These are phyloP conservation scores for Phytophthora idaei DNA, from an alignment of 352 stramenopile genomes.

Conservation along the genomic window DNA sequence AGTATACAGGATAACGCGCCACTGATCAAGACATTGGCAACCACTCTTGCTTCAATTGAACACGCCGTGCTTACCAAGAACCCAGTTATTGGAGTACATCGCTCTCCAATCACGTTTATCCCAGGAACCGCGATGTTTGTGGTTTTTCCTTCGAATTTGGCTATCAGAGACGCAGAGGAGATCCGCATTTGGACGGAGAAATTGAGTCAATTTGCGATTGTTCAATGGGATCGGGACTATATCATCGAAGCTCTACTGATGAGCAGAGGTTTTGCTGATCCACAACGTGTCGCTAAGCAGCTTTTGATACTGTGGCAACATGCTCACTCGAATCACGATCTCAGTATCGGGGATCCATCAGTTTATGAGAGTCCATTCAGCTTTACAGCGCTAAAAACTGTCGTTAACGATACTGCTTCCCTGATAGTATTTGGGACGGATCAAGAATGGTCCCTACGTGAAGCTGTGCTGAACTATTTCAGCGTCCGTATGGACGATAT, in stretches of 20 bases:
- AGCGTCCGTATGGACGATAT: conserved; percentile 17
- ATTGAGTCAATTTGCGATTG: conserved; percentile 37
- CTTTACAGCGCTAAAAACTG: conserved; percentile 21
- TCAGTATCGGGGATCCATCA: neutral
- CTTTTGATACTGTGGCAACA: conserved; percentile 33
- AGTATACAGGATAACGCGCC: conserved; percentile 1
- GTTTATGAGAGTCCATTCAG: conserved; percentile 11
- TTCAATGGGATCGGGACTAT: conserved; percentile 33
- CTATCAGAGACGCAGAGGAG: conserved; percentile 7
- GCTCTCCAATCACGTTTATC: conserved; percentile 37
- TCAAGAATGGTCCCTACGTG: neutral
- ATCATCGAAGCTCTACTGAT: conserved; percentile 44
- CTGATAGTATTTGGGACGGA: no score
- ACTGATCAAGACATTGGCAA: conserved; percentile 38
- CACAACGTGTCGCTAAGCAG: conserved; percentile 20
- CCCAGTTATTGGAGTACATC: conserved; percentile 34
- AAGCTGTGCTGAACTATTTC: conserved; percentile 27
- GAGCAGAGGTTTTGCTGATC: conserved; percentile 30
- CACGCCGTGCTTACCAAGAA: conserved; percentile 45
- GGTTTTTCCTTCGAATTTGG: conserved; percentile 11
- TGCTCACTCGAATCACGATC: conserved; percentile 3
- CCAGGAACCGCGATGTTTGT: conserved; percentile 49
- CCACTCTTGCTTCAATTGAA: conserved; percentile 36
- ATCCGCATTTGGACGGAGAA: conserved; percentile 27
- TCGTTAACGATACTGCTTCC: conserved; percentile 8